phyloP scores from a whole-genome alignment of 164 flowering plant genomes.

The Santalum album region DNA sequence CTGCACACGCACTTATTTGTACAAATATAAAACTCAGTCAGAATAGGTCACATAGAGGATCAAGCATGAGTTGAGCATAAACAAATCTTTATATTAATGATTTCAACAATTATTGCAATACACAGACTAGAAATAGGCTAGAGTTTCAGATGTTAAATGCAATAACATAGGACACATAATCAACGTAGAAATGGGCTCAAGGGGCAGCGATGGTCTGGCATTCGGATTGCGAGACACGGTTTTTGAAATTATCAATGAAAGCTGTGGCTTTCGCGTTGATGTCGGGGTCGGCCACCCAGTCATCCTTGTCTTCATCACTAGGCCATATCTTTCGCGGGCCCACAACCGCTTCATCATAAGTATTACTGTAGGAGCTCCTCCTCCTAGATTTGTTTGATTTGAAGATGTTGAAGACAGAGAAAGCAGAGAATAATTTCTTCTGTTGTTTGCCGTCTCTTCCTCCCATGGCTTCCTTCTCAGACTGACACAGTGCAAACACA shows the following conservation, averaged over 20 bases:
- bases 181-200: not conserved
- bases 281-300: slow-evolving; percentile 29
- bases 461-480: too few relatives aligned
- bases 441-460: slow-evolving; percentile 21
- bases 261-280: slow-evolving; percentile 29
- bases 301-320: slow-evolving; percentile 29
- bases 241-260: slow-evolving; percentile 26
- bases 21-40: too few relatives aligned
- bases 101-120: too few relatives aligned
- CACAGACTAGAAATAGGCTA: too few relatives aligned
- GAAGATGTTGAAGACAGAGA: slow-evolving; percentile 22
- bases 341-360: slow-evolving; percentile 15
- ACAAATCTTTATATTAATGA: too few relatives aligned
- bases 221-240: slow-evolving; percentile 21
- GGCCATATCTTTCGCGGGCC: slow-evolving; percentile 16
- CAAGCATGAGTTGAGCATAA: too few relatives aligned
- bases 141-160: too few relatives aligned
- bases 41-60: too few relatives aligned
- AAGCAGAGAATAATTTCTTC: slow-evolving; percentile 18
- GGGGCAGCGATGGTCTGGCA: slow-evolving; percentile 1
- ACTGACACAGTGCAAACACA: too few relatives aligned
- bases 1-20: too few relatives aligned
- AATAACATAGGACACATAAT: not conserved
- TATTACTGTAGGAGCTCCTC: slow-evolving; percentile 9
- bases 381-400: slow-evolving; percentile 11